phyloP scores from a whole-genome alignment of 768 basidiomycete genomes.

The Suillus brevipes region DNA sequence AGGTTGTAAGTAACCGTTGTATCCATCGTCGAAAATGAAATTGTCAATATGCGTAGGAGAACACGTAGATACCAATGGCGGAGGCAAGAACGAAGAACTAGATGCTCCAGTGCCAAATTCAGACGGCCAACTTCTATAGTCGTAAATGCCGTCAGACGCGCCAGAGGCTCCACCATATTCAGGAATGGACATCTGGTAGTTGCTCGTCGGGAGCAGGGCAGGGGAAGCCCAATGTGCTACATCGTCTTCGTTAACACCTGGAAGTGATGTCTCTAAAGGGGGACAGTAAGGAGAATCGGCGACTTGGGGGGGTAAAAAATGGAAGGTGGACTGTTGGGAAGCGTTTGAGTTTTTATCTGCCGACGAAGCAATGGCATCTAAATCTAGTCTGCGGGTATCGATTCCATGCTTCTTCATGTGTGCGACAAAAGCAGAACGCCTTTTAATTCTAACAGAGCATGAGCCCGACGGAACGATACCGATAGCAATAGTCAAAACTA shows the following conservation, averaged over 20 bases:
- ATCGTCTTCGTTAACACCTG: background rate
- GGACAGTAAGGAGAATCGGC: conserved; percentile 4
- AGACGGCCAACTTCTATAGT: conserved; percentile 3
- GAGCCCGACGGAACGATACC: conserved; percentile 1
- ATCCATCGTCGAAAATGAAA: background rate
- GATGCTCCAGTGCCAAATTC: background rate
- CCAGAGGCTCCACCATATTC: background rate
- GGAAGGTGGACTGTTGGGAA: conserved; percentile 17
- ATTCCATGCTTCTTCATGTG: conserved; percentile 55
- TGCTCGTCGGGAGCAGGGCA: background rate
- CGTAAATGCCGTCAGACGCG: background rate
- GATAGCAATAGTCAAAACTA: conserved; percentile 10
- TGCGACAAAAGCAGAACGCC: conserved; percentile 53
- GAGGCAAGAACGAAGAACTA: background rate
- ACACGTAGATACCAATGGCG: background rate
- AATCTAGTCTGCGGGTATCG: conserved; percentile 24
- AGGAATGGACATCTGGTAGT: background rate
- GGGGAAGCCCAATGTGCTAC: background rate
- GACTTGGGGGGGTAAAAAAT: conserved; percentile 7
- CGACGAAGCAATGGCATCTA: conserved; percentile 25
- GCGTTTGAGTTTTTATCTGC: background rate
- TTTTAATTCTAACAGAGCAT: conserved; percentile 53
- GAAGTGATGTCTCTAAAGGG: background rate
- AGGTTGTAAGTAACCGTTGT: background rate
- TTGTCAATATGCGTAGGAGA: background rate